Evolutionary conservation across 495 filamentous ascomycete species (phyloP).

Genomic region (Achaetomiella virescens): DNA sequence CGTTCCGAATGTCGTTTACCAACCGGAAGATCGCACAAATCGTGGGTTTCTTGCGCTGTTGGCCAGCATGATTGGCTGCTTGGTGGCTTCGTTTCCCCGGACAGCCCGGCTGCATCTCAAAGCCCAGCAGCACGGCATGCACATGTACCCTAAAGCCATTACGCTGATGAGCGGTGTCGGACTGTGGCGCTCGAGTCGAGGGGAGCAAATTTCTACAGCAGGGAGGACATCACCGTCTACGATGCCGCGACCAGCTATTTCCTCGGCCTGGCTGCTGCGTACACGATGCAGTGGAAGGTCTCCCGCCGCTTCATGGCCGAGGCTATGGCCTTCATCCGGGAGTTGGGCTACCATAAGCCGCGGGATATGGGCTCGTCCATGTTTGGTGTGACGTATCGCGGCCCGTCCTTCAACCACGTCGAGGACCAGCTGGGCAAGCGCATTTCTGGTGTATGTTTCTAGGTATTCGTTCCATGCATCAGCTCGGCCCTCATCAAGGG

Average conservation of each 20-base stretch:
- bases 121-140: slow-evolving; percentile 47
- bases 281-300: slow-evolving; percentile 60
- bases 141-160: slow-evolving; percentile 60
- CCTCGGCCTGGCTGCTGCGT: slow-evolving; percentile 61
- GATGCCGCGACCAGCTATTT: slow-evolving; percentile 86
- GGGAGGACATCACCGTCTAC: slow-evolving; percentile 60
- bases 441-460: slow-evolving; percentile 75
- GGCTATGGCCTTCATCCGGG: slow-evolving; percentile 63
- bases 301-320: slow-evolving; percentile 68
- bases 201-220: slow-evolving; percentile 60
- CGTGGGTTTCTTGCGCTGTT: slow-evolving; percentile 67
- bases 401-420: slow-evolving; percentile 55
- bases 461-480: slow-evolving; percentile 59
- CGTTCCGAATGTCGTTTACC: slow-evolving; percentile 68
- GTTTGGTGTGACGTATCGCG: slow-evolving; percentile 25
- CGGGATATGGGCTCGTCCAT: slow-evolving; percentile 30
- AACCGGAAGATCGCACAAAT: slow-evolving; percentile 64
- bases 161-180: slow-evolving; percentile 69
- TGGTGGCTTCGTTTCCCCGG: slow-evolving; percentile 79
- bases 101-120: slow-evolving; percentile 65
- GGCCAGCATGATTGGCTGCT: slow-evolving; percentile 69
- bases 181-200: slow-evolving; percentile 65
- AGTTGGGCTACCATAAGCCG: slow-evolving; percentile 55
- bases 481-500: slow-evolving; percentile 59
- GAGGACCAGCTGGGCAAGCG: slow-evolving; percentile 71